Evolutionary conservation across 176 grass and related monocot genomes (phyloP), one percentile per base, ranked within the genome.

Genomic region (Carex myosuroides): DNA sequence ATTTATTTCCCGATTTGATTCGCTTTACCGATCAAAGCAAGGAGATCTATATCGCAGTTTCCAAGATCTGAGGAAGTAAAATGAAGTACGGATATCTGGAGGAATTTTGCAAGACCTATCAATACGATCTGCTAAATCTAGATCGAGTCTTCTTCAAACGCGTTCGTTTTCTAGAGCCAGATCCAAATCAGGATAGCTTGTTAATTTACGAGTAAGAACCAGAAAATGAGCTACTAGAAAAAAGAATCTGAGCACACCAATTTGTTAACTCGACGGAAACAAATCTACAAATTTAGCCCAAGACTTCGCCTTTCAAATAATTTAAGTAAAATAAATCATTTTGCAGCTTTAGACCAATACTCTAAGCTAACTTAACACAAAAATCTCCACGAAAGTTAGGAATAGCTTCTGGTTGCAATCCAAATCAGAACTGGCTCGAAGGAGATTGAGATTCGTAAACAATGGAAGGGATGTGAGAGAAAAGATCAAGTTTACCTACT

Each of bases 41-140:
- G 79, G 79, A 81, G 81, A 83, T 83, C 81, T 83, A 53, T 12
- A 56, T 67, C 13, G 21, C 20, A 83, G 26, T n/a, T 55, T 67
- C 48, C 61, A 17, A 83, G 81, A 83, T 83, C 81, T 54, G 60
- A 83, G 41, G 8, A 46, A 55, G 58, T 16, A 22, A 21, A 29
- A 82, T 82, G 46, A 26, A 69, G 60, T 46, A 5, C 22, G 60
- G 80, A 83, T 83, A 62, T 83, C 55, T 17, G 8, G 6, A 83
- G 41, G 41, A 83, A 50, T 67, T 83, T 83, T 18, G 13, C 58
- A 53, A 30, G 6, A 82, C 78, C 78, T 62, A 37, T 11, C 78
- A 81, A 58, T 81, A 55, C 32, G 20, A 81, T 81, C 79, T 21
- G 52, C 9, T 21, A 81, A 81, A 81, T 81, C 32, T 21, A 35